phyloP scores from a whole-genome alignment of 2,329 filamentous ascomycete species.

The Proliferodiscus dingleyae region DNA sequence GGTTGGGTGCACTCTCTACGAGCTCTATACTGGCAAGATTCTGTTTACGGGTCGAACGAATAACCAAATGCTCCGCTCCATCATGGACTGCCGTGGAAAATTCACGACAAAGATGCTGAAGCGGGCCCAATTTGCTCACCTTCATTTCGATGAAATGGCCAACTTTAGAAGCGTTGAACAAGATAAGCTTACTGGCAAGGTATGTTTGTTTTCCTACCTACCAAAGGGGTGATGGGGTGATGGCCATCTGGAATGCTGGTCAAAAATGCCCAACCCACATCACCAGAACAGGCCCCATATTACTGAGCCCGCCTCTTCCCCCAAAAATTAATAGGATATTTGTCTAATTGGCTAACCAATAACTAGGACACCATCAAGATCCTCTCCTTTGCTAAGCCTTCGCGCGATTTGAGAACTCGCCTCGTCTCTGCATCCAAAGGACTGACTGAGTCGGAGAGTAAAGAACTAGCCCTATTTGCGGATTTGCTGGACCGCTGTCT shows the following conservation, averaged over 20 bases:
- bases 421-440: slow-evolving; percentile 69
- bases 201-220: slow-evolving; percentile 34
- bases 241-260: too few species aligned
- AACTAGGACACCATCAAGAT: slow-evolving; percentile 61
- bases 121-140: slow-evolving; percentile 67
- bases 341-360: slow-evolving; percentile 8
- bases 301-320: too few species aligned
- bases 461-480: slow-evolving; percentile 76
- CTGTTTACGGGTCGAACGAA: slow-evolving; percentile 93
- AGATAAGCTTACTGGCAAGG: slow-evolving; percentile 83
- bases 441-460: slow-evolving; percentile 67
- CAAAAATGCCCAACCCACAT: too few species aligned
- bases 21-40: slow-evolving; percentile 96
- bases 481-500: slow-evolving; percentile 87
- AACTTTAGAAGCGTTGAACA: slow-evolving; percentile 82
- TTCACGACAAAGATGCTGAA: slow-evolving; percentile 85
- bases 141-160: slow-evolving; percentile 80
- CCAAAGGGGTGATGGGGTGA: too few species aligned
- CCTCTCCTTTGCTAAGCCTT: slow-evolving; percentile 67
- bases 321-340: slow-evolving; percentile 8
- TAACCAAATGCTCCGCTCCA: slow-evolving; percentile 95
- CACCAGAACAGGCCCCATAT: slow-evolving; percentile 11
- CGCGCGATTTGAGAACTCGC: slow-evolving; percentile 75
- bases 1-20: slow-evolving; percentile 93
- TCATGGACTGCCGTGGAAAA: slow-evolving; percentile 94